Base-by-base conservation (phyloP, 768 basidiomycete genomes). In the Cytidiella melzeri region DNA sequence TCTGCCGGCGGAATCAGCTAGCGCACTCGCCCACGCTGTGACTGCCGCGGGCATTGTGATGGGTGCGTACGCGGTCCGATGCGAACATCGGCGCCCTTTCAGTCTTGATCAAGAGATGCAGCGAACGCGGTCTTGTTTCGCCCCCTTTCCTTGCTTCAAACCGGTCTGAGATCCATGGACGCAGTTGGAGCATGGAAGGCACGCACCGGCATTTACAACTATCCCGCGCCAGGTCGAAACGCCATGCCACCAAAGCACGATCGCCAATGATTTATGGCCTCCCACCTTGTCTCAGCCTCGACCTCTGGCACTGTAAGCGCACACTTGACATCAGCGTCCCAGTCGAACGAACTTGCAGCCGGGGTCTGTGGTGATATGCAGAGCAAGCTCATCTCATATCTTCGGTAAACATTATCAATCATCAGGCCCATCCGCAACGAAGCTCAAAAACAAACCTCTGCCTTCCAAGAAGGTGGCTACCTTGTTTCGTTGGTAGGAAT, bases 271-370 rank as follows among this genome's bases (percentile, higher is more conserved):
- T n/a, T n/a, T n/a, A n/a, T n/a, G 1, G 87, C 75, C 57, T 93
- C 92, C 94, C 94, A 97, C 62, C 96, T 97, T 36, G 75, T 64
- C 60, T 90, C 87, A 0, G 81, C 77, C 58, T 91, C 89, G 27
- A 72, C 65, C 52, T 79, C 79, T 1, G 91, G 92, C 0, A 85
- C 76, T 0, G 74, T 65, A 9, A 87, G 82, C 0, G 77, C 81
- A 50, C 98, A 90, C 1, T 79, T 75, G 1, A 90, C 73, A 0
- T 94, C 96, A 0, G 80, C 77, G 48, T 96, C 92, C 5, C 98
- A 82, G 61, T 99, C 93, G 61, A 43, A 98, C 96, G 57, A 98
- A 98, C 62, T 92, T 92, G 71, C 98, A 96, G 62, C 98, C 95
- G 0, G 86, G 75, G 61, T 98, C 96, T 2, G 81, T 88, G 0